Evolutionary conservation across 2,329 filamentous ascomycete species (phyloP).

Genomic region (Colletotrichum sp.): DNA sequence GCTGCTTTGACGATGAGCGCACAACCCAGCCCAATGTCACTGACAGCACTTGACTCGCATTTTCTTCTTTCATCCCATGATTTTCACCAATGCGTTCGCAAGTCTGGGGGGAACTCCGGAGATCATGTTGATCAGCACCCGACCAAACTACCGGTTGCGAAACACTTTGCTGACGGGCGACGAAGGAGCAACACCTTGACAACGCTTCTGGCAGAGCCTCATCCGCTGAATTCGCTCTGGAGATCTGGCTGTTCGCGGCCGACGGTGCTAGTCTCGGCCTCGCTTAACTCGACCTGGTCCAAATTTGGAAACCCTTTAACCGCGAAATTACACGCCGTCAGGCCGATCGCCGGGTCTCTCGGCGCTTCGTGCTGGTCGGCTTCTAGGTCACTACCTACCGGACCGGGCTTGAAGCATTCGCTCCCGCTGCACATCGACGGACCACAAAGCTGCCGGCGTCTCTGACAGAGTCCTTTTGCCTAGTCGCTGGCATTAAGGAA

Average conservation of each 20-base stretch:
- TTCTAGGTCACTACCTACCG: neutral
- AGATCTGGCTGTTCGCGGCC: neutral
- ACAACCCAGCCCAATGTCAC: constrained; percentile 5
- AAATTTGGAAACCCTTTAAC: neutral
- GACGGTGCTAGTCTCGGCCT: neutral
- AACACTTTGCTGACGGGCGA: neutral
- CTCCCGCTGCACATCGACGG: neutral
- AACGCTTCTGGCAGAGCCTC: neutral
- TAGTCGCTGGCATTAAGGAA: neutral
- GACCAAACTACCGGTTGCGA: neutral
- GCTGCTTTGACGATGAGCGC: neutral
- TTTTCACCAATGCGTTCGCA: neutral
- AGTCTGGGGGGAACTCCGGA: neutral
- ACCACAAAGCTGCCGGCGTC: neutral
- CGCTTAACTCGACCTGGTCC: neutral
- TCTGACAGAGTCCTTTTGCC: neutral
- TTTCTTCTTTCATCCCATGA: constrained; percentile 9
- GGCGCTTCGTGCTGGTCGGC: neutral
- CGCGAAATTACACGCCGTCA: constrained; percentile 5
- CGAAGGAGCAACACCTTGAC: neutral
- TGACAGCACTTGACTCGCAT: constrained; percentile 6
- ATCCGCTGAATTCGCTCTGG: neutral
- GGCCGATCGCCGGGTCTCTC: constrained; percentile 1
- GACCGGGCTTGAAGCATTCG: neutral
- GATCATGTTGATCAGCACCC: neutral